Conservation (phyloP, 164 flowering plant genomes). For the Platanus orientalis region DNA sequence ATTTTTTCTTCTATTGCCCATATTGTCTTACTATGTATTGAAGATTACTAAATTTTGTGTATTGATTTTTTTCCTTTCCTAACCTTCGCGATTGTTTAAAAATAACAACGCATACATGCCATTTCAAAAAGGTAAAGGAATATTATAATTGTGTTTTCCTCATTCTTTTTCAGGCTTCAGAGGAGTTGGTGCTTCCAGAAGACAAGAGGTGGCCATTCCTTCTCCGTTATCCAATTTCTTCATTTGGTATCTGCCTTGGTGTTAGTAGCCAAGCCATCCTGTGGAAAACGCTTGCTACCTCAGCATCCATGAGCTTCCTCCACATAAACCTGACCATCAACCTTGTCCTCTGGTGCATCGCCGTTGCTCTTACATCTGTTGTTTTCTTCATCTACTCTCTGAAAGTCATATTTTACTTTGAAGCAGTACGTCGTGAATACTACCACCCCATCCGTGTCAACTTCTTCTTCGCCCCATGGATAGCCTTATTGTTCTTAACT, state of each 20-base stretch:
- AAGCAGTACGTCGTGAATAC: constrained; percentile 83
- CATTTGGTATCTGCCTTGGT: constrained; percentile 88
- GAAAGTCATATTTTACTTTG: constrained; percentile 66
- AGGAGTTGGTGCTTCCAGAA: constrained; percentile 68
- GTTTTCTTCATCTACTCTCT: constrained; percentile 44
- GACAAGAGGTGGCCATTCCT: constrained; percentile 88
- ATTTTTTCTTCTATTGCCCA: too few relatives aligned
- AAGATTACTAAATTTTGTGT: too few relatives aligned
- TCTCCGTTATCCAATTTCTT: constrained; percentile 74
- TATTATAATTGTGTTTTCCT: background rate
- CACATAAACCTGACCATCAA: constrained; percentile 48
- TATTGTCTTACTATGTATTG: too few relatives aligned
- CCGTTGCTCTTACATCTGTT: constrained; percentile 40
- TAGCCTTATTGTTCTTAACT: constrained; percentile 55
- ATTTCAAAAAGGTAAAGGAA: too few relatives aligned
- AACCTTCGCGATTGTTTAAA: too few relatives aligned
- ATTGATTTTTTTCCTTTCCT: too few relatives aligned
- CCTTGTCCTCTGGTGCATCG: constrained; percentile 63
- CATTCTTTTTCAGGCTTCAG: constrained; percentile 49
- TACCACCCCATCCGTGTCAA: constrained; percentile 84
- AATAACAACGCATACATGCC: too few relatives aligned
- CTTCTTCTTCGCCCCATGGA: constrained; percentile 93
- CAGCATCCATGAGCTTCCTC: constrained; percentile 63
- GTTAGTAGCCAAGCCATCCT: constrained; percentile 88
- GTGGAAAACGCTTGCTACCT: constrained; percentile 74